Evolutionary conservation across 1,284 basidiomycete genomes (phyloP).

Genomic region (Ustilago sp.): DNA sequence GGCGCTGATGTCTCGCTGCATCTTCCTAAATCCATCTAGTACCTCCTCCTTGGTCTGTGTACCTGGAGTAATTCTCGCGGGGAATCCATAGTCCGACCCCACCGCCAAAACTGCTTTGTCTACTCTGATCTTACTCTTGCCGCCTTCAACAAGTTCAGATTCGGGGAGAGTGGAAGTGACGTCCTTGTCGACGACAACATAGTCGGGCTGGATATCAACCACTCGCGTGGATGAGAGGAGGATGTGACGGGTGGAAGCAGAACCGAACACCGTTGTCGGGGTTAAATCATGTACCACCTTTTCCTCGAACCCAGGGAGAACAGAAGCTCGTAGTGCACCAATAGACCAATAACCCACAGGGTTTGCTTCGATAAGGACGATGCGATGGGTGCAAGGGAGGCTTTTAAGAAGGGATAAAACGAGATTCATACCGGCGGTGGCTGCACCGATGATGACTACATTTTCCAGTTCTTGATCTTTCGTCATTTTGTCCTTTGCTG

Average conservation of each 20-base stretch:
- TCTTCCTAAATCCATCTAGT: constrained; percentile 20
- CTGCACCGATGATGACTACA: constrained; percentile 56
- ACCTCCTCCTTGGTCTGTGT: constrained; percentile 23
- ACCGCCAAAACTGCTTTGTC: constrained; percentile 39
- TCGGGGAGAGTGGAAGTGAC: constrained; percentile 9
- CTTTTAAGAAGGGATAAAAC: constrained; percentile 66
- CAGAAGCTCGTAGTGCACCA: constrained; percentile 69
- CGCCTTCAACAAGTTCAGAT: not conserved
- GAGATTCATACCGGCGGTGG: constrained; percentile 31
- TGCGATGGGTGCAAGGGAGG: constrained; percentile 69
- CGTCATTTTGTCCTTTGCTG: not conserved
- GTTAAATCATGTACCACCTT: constrained; percentile 36
- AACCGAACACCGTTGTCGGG: constrained; percentile 24
- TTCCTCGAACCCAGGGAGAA: constrained; percentile 68
- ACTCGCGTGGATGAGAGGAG: constrained; percentile 25
- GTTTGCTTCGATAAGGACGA: constrained; percentile 71
- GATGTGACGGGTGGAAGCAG: constrained; percentile 27
- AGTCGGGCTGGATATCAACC: constrained; percentile 16
- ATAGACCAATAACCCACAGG: constrained; percentile 69
- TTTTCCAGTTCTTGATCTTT: constrained; percentile 24
- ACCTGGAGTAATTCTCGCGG: constrained; percentile 13
- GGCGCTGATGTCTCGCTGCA: constrained; percentile 34
- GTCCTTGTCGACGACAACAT: constrained; percentile 30
- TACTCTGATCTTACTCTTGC: constrained; percentile 18
- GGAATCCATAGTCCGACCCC: constrained; percentile 44